Evolutionary conservation across 208 protist genomes (phyloP), one percentile per base, ranked within the genome.

Genomic region (Herpetomonas tarakana): DNA sequence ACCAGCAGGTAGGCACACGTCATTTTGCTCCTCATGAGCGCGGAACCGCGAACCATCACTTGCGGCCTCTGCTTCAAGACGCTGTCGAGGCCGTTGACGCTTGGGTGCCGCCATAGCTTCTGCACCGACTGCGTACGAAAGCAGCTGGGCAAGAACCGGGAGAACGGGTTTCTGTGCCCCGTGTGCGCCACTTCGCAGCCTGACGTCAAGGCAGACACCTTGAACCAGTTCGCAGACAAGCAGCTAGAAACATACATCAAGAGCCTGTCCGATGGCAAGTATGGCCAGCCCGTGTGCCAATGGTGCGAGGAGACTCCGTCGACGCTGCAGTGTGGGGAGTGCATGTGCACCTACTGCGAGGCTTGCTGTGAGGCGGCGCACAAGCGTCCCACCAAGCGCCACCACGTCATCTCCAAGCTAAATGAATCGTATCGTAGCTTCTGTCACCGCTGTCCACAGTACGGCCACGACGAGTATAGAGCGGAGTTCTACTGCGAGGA

Each of bases 1-100:
- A n/a, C n/a, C n/a, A n/a, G n/a, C n/a, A n/a, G n/a, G n/a, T n/a
- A n/a, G n/a, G n/a, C n/a, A n/a, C n/a, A n/a, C n/a, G n/a, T n/a
- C n/a, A n/a, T n/a, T n/a, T n/a, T n/a, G n/a, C n/a, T n/a, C n/a
- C n/a, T n/a, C 19, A 53, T 56, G 19, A 66, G 22, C 6, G 58
- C 51, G 44, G 39, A 68, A 19, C 27, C 73, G 16, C 56, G 29
- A 16, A 46, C 66, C 6, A 85, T 94, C 45, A 91, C 81, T 2
- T 94, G 87, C 52, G 83, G 83, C 14, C 50, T 83, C 0, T 94
- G 87, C 72, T 94, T 91, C 71, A 74, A 85, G 25, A 65, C 83
- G 41, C 31, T 94, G 26, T 57, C 65, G 0, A 31, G 73, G 2
- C 83, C 87, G 7, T 44, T 90, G 14, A 83, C 76, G 3, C 63